Conservation (phyloP, 2,329 filamentous ascomycete genomes). For the Zarea fungicola region DNA sequence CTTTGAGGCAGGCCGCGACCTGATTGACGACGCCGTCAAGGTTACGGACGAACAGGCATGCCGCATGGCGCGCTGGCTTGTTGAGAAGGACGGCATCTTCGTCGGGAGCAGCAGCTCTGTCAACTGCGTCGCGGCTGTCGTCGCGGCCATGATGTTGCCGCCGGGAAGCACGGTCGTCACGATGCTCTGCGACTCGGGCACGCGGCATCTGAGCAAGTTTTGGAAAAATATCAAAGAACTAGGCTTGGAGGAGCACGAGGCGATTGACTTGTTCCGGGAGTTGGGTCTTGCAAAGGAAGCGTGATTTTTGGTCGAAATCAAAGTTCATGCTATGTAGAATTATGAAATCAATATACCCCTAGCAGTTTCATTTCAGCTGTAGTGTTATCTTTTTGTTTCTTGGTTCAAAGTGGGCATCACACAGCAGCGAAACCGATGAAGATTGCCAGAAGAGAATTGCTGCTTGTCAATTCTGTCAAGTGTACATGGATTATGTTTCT, state of each 20-base stretch:
- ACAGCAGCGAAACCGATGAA: too few relatives aligned
- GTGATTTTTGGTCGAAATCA: background rate
- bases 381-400: too few relatives aligned
- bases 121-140: conserved; percentile 80
- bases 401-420: background rate
- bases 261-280: conserved; percentile 44
- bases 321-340: conserved; percentile 10
- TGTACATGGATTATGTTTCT: background rate
- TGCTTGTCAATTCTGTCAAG: background rate
- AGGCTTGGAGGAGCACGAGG: conserved; percentile 55
- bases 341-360: conserved; percentile 10
- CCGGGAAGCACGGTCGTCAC: conserved; percentile 67
- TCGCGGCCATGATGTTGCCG: conserved; percentile 59
- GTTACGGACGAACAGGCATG: conserved; percentile 87
- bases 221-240: conserved; percentile 69
- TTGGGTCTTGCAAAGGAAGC: conserved; percentile 37
- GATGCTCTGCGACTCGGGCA: conserved; percentile 79
- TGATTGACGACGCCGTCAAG: conserved; percentile 85
- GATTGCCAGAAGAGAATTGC: conserved; percentile 4
- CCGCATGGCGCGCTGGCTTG: conserved; percentile 92
- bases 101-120: conserved; percentile 93
- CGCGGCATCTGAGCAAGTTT: conserved; percentile 77
- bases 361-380: background rate
- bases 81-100: conserved; percentile 93
- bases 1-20: conserved; percentile 77